Base-by-base conservation (phyloP, 1,284 basidiomycete species). In the Pyrrhoderma noxium region DNA sequence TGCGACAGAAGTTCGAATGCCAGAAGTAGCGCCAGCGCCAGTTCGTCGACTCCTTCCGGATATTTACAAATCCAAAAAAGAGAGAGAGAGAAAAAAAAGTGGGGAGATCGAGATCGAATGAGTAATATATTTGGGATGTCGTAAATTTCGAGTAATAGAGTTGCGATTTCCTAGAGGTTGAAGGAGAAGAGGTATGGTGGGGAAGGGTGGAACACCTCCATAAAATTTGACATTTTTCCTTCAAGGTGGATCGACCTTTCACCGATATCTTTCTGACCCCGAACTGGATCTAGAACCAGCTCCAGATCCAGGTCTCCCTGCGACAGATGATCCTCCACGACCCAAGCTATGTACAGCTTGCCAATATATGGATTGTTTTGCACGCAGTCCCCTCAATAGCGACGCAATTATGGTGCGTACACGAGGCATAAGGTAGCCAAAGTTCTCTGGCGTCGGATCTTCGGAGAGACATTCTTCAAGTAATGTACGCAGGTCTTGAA, bases 381-480 rank as follows among this genome's bases (percentile, higher is more conserved):
- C 72, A 61, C 89, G 87, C 37, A 98, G 74, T 1, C 92, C 93
- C 50, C 83, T 81, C 8, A 97, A 75, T 2, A 98, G 76, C 46
- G 80, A 80, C 63, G 82, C 84, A 57, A 98, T 78, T 58, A 93
- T 83, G 36, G 77, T 75, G 11, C 89, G 82, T 37, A 98, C 82
- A 37, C 80, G 72, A 3, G 95, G 93, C 62, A 91, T 75, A 67
- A 89, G 91, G 4, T 70, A 66, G 34, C 86, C 82, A 54, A 97
- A 73, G 8, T 80, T 77, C 38, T 77, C 72, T 21, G 80, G 80
- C 0, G 87, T 86, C 0, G 92, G 84, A 8, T 87, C 80, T 62
- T 95, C 90, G n/a, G 86, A 80, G 19, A 96, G 77, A 62, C 89
- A 87, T 44, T 77, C 75, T 65, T 99, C 95, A 22, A 99, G 80